Conservation (phyloP, 306 rosid genomes). For the Ceratonia siliqua region DNA sequence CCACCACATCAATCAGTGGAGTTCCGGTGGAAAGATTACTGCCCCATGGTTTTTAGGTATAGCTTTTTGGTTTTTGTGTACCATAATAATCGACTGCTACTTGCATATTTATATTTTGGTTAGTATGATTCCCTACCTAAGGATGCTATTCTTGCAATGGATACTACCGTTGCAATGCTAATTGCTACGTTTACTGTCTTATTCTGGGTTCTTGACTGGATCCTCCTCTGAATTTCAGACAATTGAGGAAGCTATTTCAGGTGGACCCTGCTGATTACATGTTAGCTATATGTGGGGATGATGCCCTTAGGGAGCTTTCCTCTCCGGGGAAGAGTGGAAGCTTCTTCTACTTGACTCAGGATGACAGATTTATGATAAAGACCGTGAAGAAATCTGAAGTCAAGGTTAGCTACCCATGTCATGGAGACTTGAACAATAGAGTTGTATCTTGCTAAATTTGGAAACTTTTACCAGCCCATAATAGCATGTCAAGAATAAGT, state of each 20-base stretch:
- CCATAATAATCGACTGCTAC: not conserved
- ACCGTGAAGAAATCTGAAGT: conserved; percentile 98
- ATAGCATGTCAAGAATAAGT: not conserved
- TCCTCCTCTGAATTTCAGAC: conserved; percentile 55
- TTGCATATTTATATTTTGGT: not conserved
- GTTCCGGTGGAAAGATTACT: conserved; percentile 59
- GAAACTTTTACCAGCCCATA: not conserved
- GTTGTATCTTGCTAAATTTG: conserved; percentile 19
- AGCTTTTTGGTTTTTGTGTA: not conserved
- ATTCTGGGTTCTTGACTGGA: conserved; percentile 10
- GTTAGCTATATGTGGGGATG: conserved; percentile 56
- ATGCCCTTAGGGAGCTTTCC: conserved; percentile 55
- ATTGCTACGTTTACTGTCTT: not conserved
- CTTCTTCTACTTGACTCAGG: conserved; percentile 90
- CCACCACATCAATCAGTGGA: conserved; percentile 53
- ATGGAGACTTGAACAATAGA: conserved; percentile 17
- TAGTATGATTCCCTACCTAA: not conserved
- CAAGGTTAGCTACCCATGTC: conserved; percentile 63
- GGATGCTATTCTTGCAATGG: not conserved
- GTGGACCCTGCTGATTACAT: conserved; percentile 61
- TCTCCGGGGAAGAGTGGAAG: conserved; percentile 99
- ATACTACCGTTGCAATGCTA: not conserved
- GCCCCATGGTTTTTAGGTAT: conserved; percentile 53
- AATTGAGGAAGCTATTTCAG: conserved; percentile 59
- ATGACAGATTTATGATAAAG: conserved; percentile 94